Percentiles rank a stretch among this genome's conserved stretches.
These are phyloP conservation scores for Fusarium torulosum DNA, from an alignment of 2,329 filamentous ascomycete species.

Conservation along the genomic window DNA sequence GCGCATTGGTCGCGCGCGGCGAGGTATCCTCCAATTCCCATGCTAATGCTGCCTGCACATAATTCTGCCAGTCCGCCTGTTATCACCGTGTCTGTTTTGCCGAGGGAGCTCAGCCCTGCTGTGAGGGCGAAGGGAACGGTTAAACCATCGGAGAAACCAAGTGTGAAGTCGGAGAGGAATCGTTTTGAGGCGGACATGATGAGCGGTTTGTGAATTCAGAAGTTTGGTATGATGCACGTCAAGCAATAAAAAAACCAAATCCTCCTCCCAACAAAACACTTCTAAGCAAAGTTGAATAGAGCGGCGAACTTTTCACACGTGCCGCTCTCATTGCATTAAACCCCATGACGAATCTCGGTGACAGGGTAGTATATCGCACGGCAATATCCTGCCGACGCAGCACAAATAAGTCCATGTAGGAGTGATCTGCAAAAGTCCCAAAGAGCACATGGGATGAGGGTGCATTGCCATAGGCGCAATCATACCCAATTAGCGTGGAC, in stretches of 20 bases:
- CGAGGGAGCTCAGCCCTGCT: constrained; percentile 73
- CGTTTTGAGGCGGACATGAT: constrained; percentile 51
- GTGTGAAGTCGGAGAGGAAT: constrained; percentile 74
- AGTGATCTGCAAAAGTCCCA: background rate
- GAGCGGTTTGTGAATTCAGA: no score
- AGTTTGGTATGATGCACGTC: background rate
- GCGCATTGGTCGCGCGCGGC: constrained; percentile 62
- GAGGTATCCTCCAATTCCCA: constrained; percentile 79
- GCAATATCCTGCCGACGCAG: constrained; percentile 19
- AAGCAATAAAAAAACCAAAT: background rate
- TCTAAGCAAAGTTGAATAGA: background rate
- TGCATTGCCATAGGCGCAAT: constrained; percentile 22
- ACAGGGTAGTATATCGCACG: constrained; percentile 17
- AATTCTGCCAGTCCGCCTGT: constrained; percentile 78
- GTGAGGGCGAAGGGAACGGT: constrained; percentile 82
- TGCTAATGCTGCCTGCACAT: constrained; percentile 77
- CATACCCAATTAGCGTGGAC: background rate
- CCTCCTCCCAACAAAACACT: background rate
- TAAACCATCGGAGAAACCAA: constrained; percentile 79
- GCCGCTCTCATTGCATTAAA: background rate
- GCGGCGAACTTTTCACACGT: background rate
- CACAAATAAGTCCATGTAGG: background rate
- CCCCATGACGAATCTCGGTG: constrained; percentile 9
- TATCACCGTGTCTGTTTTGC: constrained; percentile 72
- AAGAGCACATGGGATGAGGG: constrained; percentile 34